A percentile compares a stretch with the other conserved stretches of the same genome.
These are phyloP conservation scores for Spergularia azorica DNA, from an alignment of 179 eudicot genomes.

Conservation along the genomic window DNA sequence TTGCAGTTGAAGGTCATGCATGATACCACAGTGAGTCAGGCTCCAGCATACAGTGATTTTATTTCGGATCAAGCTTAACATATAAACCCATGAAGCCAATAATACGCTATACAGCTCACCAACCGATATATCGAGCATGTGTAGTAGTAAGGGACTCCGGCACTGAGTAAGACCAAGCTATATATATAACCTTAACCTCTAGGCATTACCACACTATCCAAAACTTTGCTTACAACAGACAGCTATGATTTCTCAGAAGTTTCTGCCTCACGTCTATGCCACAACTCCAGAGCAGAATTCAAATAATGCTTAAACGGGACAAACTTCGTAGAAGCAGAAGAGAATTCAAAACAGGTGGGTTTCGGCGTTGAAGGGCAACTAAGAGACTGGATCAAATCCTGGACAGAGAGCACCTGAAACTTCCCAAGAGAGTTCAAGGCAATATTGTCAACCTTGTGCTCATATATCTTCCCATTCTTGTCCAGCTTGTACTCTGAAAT, in stretches of 20 bases:
- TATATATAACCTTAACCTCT: background rate
- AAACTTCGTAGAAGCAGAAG: slow-evolving; percentile 33
- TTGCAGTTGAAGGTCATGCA: slow-evolving; percentile 10
- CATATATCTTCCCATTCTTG: slow-evolving; percentile 72
- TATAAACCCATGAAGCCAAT: slow-evolving; percentile 8
- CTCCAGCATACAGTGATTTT: slow-evolving; percentile 12
- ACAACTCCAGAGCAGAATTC: slow-evolving; percentile 24
- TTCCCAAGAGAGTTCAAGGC: slow-evolving; percentile 71
- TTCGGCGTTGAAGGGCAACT: slow-evolving; percentile 74
- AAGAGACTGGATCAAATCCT: slow-evolving; percentile 66
- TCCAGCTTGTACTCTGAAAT: slow-evolving; percentile 91
- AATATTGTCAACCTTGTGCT: slow-evolving; percentile 85
- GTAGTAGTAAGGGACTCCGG: background rate
- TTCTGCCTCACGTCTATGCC: slow-evolving; percentile 25
- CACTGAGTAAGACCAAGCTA: slow-evolving; percentile 16
- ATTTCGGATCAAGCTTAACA: slow-evolving; percentile 14
- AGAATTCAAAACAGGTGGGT: slow-evolving; percentile 75
- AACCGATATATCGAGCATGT: background rate
- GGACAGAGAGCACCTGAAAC: slow-evolving; percentile 68
- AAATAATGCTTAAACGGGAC: slow-evolving; percentile 39
- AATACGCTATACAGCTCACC: slow-evolving; percentile 15
- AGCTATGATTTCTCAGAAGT: slow-evolving; percentile 31
- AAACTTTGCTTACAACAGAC: slow-evolving; percentile 19
- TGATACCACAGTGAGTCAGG: slow-evolving; percentile 4
- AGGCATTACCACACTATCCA: slow-evolving; percentile 24